Evolutionary conservation across 331 rosid species (phyloP).

Genomic region (Arachis monticola): DNA sequence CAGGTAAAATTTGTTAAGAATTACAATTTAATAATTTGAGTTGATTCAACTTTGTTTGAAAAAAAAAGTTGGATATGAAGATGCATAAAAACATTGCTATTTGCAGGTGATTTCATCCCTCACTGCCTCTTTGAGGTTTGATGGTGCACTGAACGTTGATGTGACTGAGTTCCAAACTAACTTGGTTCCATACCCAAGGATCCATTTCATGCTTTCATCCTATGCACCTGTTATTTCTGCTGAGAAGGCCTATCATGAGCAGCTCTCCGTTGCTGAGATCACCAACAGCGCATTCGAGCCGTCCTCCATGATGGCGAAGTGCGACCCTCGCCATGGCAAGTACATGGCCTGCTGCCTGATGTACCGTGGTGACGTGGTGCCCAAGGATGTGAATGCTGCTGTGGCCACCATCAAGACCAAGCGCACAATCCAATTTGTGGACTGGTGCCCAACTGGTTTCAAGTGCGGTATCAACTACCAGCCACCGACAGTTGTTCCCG

Average conservation of each 20-base stretch:
- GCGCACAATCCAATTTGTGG: constrained; percentile 84
- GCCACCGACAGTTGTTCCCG: constrained; percentile 84
- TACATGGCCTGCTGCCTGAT: constrained; percentile 91
- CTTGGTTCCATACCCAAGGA: constrained; percentile 86
- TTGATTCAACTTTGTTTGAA: no score
- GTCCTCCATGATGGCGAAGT: constrained; percentile 85
- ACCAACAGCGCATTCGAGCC: constrained; percentile 84
- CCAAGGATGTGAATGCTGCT: constrained; percentile 86
- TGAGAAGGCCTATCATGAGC: constrained; percentile 87
- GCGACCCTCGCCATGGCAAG: constrained; percentile 86
- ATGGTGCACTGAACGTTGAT: constrained; percentile 86
- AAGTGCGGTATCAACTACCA: constrained; percentile 86
- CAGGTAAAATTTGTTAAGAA: constrained; percentile 45
- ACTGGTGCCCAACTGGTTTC: constrained; percentile 89
- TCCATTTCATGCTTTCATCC: constrained; percentile 86
- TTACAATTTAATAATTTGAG: no score
- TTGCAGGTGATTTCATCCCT: constrained; percentile 79
- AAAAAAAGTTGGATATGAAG: background rate
- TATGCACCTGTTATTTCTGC: constrained; percentile 87
- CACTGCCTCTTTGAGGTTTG: constrained; percentile 81
- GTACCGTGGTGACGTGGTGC: constrained; percentile 87
- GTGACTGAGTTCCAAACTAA: constrained; percentile 86
- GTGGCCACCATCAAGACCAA: constrained; percentile 87
- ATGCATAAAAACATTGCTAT: background rate
- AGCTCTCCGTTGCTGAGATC: constrained; percentile 85